These are phyloP conservation scores for Aegilops sharonensis DNA, from an alignment of 176 grass and related monocot species.

Conservation along the genomic window DNA sequence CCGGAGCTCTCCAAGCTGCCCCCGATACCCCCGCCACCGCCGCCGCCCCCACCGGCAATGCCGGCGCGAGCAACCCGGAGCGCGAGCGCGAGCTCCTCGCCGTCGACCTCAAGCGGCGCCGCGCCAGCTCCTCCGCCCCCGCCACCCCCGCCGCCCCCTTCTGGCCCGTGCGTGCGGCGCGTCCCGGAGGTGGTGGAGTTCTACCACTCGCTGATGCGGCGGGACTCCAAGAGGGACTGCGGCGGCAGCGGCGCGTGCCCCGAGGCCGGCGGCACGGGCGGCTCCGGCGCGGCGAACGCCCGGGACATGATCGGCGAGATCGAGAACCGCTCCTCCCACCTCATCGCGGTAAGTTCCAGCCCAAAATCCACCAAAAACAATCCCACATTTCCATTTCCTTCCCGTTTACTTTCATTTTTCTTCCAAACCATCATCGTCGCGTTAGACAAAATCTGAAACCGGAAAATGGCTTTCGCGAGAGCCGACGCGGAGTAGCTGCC, in stretches of 20 bases:
- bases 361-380: background rate
- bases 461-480: background rate
- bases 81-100: conserved; percentile 32
- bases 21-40: conserved; percentile 58
- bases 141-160: conserved; percentile 51
- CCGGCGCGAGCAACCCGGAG: conserved; percentile 19
- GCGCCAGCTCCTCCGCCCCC: conserved; percentile 49
- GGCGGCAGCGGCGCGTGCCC: background rate
- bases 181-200: conserved; percentile 97
- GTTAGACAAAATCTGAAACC: background rate
- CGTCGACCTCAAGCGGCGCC: conserved; percentile 33
- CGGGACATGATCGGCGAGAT: conserved; percentile 99
- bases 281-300: conserved; percentile 35
- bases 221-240: conserved; percentile 72
- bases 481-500: conserved; percentile 7
- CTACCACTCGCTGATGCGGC: conserved; percentile 94
- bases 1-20: conserved; percentile 57
- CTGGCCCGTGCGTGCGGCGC: conserved; percentile 58
- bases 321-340: conserved; percentile 94
- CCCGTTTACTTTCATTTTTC: background rate
- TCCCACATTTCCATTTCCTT: background rate
- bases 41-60: conserved; percentile 30
- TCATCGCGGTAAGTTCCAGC: conserved; percentile 70
- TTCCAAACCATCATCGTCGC: background rate
- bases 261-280: conserved; percentile 7